Evolutionary conservation across 805 yeast genomes (phyloP).

Genomic region (Barnettozyma californica): DNA sequence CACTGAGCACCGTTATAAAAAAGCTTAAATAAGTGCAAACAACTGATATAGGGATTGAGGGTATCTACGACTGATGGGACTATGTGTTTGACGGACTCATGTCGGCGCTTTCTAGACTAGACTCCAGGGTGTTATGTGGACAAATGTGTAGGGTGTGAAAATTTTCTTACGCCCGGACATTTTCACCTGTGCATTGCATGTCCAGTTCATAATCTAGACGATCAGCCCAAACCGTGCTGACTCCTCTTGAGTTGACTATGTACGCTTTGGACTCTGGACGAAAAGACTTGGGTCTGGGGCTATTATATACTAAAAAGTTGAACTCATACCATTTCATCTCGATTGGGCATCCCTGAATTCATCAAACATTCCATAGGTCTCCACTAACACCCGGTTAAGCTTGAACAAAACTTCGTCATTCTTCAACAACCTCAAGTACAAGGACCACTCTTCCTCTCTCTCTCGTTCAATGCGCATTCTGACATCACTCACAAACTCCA

Average conservation of each 20-base stretch:
- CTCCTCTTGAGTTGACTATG: not conserved
- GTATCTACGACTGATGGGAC: not conserved
- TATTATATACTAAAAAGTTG: no score
- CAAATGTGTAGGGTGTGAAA: not conserved
- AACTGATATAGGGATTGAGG: not conserved
- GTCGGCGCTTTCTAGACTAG: no score
- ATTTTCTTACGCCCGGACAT: not conserved
- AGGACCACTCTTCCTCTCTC: conserved; percentile 10
- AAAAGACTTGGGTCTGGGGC: not conserved
- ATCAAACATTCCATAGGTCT: conserved; percentile 8
- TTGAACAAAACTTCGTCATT: conserved; percentile 11
- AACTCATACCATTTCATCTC: not conserved
- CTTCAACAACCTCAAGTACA: conserved; percentile 9
- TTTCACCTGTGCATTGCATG: not conserved
- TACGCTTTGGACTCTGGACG: not conserved
- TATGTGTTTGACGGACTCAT: not conserved
- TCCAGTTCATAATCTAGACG: not conserved
- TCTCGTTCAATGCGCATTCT: conserved; percentile 5
- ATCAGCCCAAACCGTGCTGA: not conserved
- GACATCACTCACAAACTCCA: conserved; percentile 3
- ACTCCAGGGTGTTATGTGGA: not conserved
- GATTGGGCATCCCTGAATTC: not conserved
- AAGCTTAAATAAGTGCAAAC: not conserved
- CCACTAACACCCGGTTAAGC: conserved; percentile 10
- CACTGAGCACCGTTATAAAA: not conserved